Conservation (phyloP, 2,329 filamentous ascomycete genomes). For the Colletotrichum sp. region DNA sequence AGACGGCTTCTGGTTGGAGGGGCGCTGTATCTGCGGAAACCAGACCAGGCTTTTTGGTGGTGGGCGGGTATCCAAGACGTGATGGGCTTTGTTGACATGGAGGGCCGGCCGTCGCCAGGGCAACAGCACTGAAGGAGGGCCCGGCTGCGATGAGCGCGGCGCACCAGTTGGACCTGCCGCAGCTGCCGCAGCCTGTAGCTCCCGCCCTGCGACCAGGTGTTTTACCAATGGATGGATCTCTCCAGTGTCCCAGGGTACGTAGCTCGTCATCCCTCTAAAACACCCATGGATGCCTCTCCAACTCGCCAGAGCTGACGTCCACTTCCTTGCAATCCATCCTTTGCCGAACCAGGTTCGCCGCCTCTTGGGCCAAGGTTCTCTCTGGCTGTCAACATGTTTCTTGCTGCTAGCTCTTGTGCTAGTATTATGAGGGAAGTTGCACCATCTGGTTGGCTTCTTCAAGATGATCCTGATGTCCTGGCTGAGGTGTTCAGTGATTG, state of each 20-base stretch:
- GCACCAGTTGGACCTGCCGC: not conserved
- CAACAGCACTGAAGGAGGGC: slow-evolving; percentile 25
- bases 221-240: not conserved
- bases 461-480: not conserved
- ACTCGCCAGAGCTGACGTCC: not conserved
- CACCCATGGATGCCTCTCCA: not conserved
- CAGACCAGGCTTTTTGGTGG: slow-evolving; percentile 10
- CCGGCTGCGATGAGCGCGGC: not conserved
- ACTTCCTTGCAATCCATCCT: not conserved
- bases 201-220: not conserved
- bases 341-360: not conserved
- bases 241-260: not conserved
- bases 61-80: slow-evolving; percentile 25
- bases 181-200: not conserved
- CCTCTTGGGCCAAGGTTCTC: slow-evolving; percentile 2
- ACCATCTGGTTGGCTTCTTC: not conserved
- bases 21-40: slow-evolving; percentile 28
- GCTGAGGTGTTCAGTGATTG: not conserved
- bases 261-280: not conserved
- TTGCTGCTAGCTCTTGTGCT: not conserved
- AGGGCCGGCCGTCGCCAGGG: slow-evolving; percentile 29
- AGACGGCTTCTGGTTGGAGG: not conserved
- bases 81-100: slow-evolving; percentile 33
- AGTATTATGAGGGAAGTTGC: not conserved
- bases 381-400: not conserved